These are phyloP conservation scores for Corynespora cassiicola DNA, from an alignment of 2,329 filamentous ascomycete species.

Conservation along the genomic window DNA sequence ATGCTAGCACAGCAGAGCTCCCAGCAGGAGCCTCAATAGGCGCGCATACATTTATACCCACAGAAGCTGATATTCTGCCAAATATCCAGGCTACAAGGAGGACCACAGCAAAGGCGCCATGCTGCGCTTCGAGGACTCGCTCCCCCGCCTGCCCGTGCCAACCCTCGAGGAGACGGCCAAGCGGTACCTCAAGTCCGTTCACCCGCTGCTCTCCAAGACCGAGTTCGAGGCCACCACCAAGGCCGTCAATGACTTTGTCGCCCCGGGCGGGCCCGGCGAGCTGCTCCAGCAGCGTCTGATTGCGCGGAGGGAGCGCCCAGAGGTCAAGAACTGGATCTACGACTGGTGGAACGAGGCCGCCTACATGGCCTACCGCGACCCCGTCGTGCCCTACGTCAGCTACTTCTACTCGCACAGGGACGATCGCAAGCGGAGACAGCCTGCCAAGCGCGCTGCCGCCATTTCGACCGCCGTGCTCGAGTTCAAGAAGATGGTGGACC, in stretches of 20 bases:
- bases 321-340: conserved; percentile 89
- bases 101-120: conserved; percentile 80
- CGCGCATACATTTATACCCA: too few species aligned
- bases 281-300: conserved; percentile 87
- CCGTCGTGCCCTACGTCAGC: conserved; percentile 95
- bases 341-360: conserved; percentile 99
- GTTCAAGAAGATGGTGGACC: conserved; percentile 93
- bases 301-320: conserved; percentile 78
- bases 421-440: conserved; percentile 85
- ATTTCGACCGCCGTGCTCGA: conserved; percentile 85
- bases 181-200: conserved; percentile 80
- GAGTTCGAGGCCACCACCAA: conserved; percentile 78
- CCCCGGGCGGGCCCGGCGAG: conserved; percentile 82
- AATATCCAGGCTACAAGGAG: conserved; percentile 73
- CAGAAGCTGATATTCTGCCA: conserved; percentile 9
- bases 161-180: conserved; percentile 82
- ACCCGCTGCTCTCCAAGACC: conserved; percentile 71
- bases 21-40: neutral
- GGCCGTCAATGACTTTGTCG: conserved; percentile 86
- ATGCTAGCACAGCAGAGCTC: conserved; percentile 10
- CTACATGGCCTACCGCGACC: conserved; percentile 92
- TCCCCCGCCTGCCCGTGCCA: conserved; percentile 79
- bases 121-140: conserved; percentile 86
- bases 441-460: conserved; percentile 90
- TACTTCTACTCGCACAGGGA: conserved; percentile 99